Evolutionary conservation across 805 yeast genomes (phyloP).

Genomic region (Zygosaccharomyces kombuchaensis): DNA sequence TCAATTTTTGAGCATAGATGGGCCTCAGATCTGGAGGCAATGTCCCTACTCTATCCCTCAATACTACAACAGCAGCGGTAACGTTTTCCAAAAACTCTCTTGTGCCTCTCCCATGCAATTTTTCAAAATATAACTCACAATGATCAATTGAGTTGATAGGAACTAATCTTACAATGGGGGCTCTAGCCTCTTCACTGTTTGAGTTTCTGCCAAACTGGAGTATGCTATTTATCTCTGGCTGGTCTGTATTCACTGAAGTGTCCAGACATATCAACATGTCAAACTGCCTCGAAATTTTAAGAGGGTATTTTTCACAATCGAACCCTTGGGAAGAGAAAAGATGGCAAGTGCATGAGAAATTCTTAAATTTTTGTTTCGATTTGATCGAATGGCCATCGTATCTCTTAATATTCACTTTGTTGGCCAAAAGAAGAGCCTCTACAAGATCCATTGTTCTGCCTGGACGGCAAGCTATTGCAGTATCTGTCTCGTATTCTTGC

Average conservation of each 20-base stretch:
- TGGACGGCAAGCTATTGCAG: slow-evolving; percentile 68
- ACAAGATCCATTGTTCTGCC: slow-evolving; percentile 67
- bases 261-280: slow-evolving; percentile 66
- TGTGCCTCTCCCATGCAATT: slow-evolving; percentile 28
- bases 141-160: slow-evolving; percentile 85
- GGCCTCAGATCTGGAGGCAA: slow-evolving; percentile 78
- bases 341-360: slow-evolving; percentile 38
- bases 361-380: slow-evolving; percentile 32
- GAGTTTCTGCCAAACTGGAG: slow-evolving; percentile 29
- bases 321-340: slow-evolving; percentile 39
- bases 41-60: slow-evolving; percentile 76
- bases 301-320: slow-evolving; percentile 18
- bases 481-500: slow-evolving; percentile 42
- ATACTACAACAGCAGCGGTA: slow-evolving; percentile 76
- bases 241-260: slow-evolving; percentile 46
- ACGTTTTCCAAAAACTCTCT: slow-evolving; percentile 56
- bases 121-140: slow-evolving; percentile 51
- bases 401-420: slow-evolving; percentile 50
- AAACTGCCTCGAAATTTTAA: slow-evolving; percentile 33
- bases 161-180: slow-evolving; percentile 64
- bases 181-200: slow-evolving; percentile 26
- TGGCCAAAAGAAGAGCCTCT: slow-evolving; percentile 67
- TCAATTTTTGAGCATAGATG: slow-evolving; percentile 61
- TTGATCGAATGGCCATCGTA: slow-evolving; percentile 61
- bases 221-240: slow-evolving; percentile 33